Evolutionary conservation across 495 filamentous ascomycete genomes (phyloP).

Genomic region (Articulospora tetracladia): DNA sequence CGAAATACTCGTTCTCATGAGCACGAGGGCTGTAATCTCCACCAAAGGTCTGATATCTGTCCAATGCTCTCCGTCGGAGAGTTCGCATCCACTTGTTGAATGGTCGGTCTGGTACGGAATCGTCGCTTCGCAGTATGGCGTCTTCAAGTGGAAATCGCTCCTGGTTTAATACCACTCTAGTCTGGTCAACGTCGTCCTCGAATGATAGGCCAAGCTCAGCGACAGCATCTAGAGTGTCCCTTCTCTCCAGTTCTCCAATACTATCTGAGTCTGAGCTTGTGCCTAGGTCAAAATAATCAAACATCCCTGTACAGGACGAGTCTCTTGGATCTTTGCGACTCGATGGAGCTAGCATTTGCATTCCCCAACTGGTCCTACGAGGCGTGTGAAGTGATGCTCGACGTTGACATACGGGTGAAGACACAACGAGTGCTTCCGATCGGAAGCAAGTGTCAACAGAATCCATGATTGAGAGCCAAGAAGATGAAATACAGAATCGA

Average conservation of each 20-base stretch:
- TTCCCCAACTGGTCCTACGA: constrained; percentile 31
- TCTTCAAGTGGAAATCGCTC: constrained; percentile 21
- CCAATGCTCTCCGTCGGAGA: constrained; percentile 44
- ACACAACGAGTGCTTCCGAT: constrained; percentile 13
- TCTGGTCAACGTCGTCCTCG: constrained; percentile 29
- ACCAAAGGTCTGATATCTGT: constrained; percentile 32
- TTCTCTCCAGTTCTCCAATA: constrained; percentile 18
- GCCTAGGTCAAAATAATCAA: constrained; percentile 16
- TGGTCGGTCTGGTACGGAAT: constrained; percentile 26
- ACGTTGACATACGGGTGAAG: constrained; percentile 30
- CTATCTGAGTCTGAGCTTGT: neutral
- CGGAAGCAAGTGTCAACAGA: constrained; percentile 2
- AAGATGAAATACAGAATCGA: constrained; percentile 32
- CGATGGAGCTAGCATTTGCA: constrained; percentile 23
- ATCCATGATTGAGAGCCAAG: constrained; percentile 31
- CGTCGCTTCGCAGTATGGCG: constrained; percentile 1
- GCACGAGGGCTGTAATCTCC: constrained; percentile 17
- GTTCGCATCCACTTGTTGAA: constrained; percentile 57
- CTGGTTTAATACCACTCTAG: constrained; percentile 25
- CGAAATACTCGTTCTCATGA: constrained; percentile 39
- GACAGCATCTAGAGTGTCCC: constrained; percentile 41
- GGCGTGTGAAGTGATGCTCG: constrained; percentile 31
- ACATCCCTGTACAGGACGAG: constrained; percentile 8
- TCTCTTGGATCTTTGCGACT: constrained; percentile 17
- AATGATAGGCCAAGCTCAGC: constrained; percentile 33